These are phyloP conservation scores for Russula earlei DNA, from an alignment of 768 basidiomycete species.

Conservation along the genomic window DNA sequence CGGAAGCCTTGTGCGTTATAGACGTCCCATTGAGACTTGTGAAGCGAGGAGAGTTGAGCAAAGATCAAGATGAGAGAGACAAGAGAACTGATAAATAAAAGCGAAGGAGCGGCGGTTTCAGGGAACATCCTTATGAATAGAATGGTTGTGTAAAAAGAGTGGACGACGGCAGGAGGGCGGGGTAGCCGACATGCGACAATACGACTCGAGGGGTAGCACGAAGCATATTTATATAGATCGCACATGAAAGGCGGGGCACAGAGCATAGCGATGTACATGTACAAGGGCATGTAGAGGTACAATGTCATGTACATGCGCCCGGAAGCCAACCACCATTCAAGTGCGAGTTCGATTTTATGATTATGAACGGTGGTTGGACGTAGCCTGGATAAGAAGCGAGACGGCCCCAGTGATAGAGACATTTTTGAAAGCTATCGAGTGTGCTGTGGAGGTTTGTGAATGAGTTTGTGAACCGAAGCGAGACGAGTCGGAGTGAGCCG, in stretches of 20 bases:
- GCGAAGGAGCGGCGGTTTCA: slow-evolving; percentile 10
- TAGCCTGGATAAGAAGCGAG: slow-evolving; percentile 14
- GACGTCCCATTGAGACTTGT: slow-evolving; percentile 7
- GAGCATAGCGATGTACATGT: background rate
- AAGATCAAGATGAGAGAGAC: slow-evolving; percentile 1
- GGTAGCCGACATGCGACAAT: slow-evolving; percentile 1
- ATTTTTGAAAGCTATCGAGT: no score
- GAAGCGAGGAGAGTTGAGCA: background rate
- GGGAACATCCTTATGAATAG: slow-evolving; percentile 2
- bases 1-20: slow-evolving; percentile 2
- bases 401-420: background rate
- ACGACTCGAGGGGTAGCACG: background rate
- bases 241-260: background rate
- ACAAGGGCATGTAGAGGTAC: no score
- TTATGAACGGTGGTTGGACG: slow-evolving; percentile 7
- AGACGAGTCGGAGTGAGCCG: background rate
- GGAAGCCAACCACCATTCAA: background rate
- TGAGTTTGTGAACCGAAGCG: no score
- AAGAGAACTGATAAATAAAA: slow-evolving; percentile 11
- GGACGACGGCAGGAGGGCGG: background rate
- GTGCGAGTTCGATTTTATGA: background rate
- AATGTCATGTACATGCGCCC: no score
- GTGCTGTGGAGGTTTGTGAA: no score
- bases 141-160: background rate
- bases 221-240: slow-evolving; percentile 1